Evolutionary conservation across 148 eudicot species (phyloP).

Genomic region (Cornus florida): DNA sequence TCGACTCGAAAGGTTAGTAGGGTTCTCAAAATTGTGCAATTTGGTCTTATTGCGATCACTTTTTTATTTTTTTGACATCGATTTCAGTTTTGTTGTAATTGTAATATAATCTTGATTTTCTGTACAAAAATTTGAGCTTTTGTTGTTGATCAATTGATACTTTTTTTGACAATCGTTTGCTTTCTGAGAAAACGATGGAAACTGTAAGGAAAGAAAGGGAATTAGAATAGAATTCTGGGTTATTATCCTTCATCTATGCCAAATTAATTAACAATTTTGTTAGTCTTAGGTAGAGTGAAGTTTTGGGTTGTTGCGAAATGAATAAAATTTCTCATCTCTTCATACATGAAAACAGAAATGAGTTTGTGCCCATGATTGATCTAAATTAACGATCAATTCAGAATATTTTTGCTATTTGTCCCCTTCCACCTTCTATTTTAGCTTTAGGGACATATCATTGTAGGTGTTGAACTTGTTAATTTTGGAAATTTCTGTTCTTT

Average conservation of each 20-base stretch:
- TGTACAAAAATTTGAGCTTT: not conserved
- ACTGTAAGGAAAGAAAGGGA: not conserved
- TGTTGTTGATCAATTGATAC: not conserved
- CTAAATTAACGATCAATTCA: too few species aligned
- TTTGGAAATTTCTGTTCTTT: too few species aligned
- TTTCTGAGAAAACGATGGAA: not conserved
- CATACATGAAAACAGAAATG: not conserved
- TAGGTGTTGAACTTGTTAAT: not conserved
- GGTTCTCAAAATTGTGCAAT: not conserved
- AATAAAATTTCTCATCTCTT: not conserved
- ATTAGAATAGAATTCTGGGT: too few species aligned
- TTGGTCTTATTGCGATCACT: not conserved
- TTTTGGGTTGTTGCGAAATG: not conserved
- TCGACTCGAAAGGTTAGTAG: conserved; percentile 11
- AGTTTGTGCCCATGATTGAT: not conserved
- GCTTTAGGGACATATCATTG: not conserved
- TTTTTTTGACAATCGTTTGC: not conserved
- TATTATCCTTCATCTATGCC: not conserved
- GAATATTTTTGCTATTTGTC: too few species aligned
- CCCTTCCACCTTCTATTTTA: too few species aligned
- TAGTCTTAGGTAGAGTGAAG: not conserved
- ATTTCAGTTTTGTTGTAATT: not conserved
- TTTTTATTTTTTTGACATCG: not conserved
- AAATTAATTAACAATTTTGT: not conserved
- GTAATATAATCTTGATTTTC: not conserved